These are phyloP conservation scores for Laguncularia racemosa DNA, from an alignment of 345 rosid genomes.

Conservation along the genomic window DNA sequence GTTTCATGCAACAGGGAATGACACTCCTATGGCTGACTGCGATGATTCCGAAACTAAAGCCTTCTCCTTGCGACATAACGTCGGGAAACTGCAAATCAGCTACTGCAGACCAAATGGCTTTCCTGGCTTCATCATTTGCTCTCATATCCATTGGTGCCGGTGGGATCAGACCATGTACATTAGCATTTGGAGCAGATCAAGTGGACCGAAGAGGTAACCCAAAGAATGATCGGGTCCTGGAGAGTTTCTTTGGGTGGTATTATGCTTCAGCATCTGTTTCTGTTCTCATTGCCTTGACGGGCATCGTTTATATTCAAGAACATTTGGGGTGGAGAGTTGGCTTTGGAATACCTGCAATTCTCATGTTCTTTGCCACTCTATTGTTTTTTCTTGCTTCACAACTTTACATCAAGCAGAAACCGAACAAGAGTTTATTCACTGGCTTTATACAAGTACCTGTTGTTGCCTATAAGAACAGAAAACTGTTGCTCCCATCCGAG, in stretches of 20 bases:
- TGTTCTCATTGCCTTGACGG: constrained; percentile 10
- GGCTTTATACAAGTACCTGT: constrained; percentile 20
- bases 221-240: constrained; percentile 12
- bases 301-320: constrained; percentile 25
- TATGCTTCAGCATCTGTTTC: constrained; percentile 17
- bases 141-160: constrained; percentile 27
- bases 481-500: constrained; percentile 5
- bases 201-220: constrained; percentile 12
- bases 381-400: constrained; percentile 20
- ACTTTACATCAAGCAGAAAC: constrained; percentile 18
- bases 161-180: constrained; percentile 23
- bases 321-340: constrained; percentile 29
- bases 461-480: constrained; percentile 13
- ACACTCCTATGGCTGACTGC: constrained; percentile 65
- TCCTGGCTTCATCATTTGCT: constrained; percentile 20
- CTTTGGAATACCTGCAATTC: constrained; percentile 18
- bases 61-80: constrained; percentile 34
- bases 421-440: constrained; percentile 17
- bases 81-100: constrained; percentile 35
- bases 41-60: constrained; percentile 50
- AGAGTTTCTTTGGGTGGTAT: constrained; percentile 30
- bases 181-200: constrained; percentile 33
- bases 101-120: constrained; percentile 35
- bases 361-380: constrained; percentile 20
- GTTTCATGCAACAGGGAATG: constrained; percentile 43